These are phyloP conservation scores for Neurospora pannonica DNA, from an alignment of 495 filamentous ascomycete genomes.

Conservation along the genomic window DNA sequence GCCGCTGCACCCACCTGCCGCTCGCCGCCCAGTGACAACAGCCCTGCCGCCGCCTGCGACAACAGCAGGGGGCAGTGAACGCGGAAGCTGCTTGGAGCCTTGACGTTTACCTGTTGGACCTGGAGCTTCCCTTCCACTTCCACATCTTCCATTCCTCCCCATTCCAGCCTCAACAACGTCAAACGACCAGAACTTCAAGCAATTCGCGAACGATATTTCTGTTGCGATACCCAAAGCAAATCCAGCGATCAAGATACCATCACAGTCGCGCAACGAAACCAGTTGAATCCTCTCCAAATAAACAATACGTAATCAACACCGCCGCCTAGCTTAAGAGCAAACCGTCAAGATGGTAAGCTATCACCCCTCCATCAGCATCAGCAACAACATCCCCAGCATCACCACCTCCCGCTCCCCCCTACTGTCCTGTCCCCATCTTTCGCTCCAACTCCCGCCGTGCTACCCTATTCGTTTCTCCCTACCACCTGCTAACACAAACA, in stretches of 20 bases:
- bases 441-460: too few species aligned
- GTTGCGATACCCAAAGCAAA: neutral
- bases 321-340: neutral
- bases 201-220: too few species aligned
- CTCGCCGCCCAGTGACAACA: neutral
- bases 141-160: neutral
- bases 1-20: too few species aligned
- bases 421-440: too few species aligned
- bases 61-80: constrained; percentile 10
- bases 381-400: neutral
- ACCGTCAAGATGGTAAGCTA: constrained; percentile 39
- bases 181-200: too few species aligned
- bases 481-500: neutral
- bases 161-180: constrained; percentile 4
- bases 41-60: neutral
- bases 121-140: constrained; percentile 7
- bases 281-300: neutral
- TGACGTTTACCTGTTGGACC: constrained; percentile 4
- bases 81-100: constrained; percentile 41
- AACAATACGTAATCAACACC: neutral
- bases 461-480: too few species aligned
- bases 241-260: neutral
- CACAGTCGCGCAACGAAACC: neutral
- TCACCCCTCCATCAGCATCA: neutral
- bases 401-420: neutral